These are phyloP conservation scores for Neoscytalidium dimidiatum DNA, from an alignment of 2,329 filamentous ascomycete species.

Conservation along the genomic window DNA sequence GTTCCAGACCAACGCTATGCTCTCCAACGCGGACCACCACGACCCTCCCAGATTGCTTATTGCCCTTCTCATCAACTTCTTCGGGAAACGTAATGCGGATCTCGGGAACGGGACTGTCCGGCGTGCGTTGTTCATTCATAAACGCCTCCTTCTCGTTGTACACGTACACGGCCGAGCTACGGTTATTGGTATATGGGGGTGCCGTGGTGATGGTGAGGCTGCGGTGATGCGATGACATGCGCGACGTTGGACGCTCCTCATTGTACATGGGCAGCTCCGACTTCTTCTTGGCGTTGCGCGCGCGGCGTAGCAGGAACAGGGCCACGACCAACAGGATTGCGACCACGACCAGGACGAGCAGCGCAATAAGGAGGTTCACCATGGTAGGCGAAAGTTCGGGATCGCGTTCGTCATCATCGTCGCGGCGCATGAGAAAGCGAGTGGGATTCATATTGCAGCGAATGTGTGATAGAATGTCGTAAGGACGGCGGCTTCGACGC, in stretches of 20 bases:
- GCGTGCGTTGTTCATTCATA: slow-evolving; percentile 72
- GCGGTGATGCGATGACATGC: slow-evolving; percentile 53
- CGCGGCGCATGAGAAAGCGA: slow-evolving; percentile 53
- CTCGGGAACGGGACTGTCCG: slow-evolving; percentile 80
- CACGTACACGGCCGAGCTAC: slow-evolving; percentile 67
- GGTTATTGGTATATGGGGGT: slow-evolving; percentile 27
- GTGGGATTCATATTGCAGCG: slow-evolving; percentile 40
- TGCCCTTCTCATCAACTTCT: slow-evolving; percentile 83
- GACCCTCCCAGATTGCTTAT: slow-evolving; percentile 79
- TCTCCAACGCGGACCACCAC: slow-evolving; percentile 92
- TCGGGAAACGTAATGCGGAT: slow-evolving; percentile 98
- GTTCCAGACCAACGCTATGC: slow-evolving; percentile 84
- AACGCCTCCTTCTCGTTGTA: slow-evolving; percentile 79
- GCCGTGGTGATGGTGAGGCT: slow-evolving; percentile 56
- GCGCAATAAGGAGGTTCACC: slow-evolving; percentile 75
- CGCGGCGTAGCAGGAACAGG: slow-evolving; percentile 73
- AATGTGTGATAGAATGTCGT: neutral
- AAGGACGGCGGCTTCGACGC: neutral
- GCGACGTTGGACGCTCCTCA: slow-evolving; percentile 46
- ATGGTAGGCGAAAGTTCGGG: slow-evolving; percentile 61
- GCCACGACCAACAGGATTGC: slow-evolving; percentile 67
- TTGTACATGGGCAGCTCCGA: slow-evolving; percentile 71
- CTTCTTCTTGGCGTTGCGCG: slow-evolving; percentile 51
- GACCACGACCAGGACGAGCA: slow-evolving; percentile 77
- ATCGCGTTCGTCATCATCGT: slow-evolving; percentile 39